Base-by-base conservation (phyloP, 2,329 filamentous ascomycete genomes). In the Davidsoniella neocaledoniae region DNA sequence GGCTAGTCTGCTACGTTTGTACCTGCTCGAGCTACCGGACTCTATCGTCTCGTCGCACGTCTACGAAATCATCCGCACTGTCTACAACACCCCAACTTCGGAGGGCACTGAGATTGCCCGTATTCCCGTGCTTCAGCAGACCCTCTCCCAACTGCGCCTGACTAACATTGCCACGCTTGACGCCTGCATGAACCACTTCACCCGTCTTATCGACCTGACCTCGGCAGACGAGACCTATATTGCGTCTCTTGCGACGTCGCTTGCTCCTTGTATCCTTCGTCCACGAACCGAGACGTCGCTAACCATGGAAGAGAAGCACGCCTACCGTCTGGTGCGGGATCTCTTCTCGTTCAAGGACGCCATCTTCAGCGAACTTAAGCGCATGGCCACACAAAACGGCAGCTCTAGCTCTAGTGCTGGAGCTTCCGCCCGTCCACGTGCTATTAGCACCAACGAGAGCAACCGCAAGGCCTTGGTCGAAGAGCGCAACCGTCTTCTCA, bases 111-210 rank as follows among this genome's bases (percentile, higher is more conserved):
- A 94, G 58, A 73, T 79, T 47, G 80, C 85, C 10, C 83, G 91
- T 48, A 76, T 98, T 55, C 83, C 87, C 49, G 86, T 96, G 54
- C 76, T 98, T 33, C 91, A 98, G 64, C 94, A 91, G 58, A 96
- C 91, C 0, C 80, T 98, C 50, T 90, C 88, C 38, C 88, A 96
- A 63, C 77, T 98, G 51, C 83, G 90, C 54, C 79, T 98, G 51
- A 87, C 91, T 56, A 98, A 98, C 64, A 98, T 98, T 64, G 91
- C 91, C 44, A 96, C 91, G n/a, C 78, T 98, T 53, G 91, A 98
- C 64, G 91, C 91, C 39, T 84, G 94, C 62, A 94, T 93, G 73
- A 96, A 94, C 56, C 91, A 98, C 66, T 96, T 98, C 63, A 95
- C 90, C 38, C 84, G 91, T 54, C 72, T 98, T 53, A 93, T 98